Evolutionary conservation across 441 rosid genomes (phyloP).

Genomic region (Croton laevigatus): DNA sequence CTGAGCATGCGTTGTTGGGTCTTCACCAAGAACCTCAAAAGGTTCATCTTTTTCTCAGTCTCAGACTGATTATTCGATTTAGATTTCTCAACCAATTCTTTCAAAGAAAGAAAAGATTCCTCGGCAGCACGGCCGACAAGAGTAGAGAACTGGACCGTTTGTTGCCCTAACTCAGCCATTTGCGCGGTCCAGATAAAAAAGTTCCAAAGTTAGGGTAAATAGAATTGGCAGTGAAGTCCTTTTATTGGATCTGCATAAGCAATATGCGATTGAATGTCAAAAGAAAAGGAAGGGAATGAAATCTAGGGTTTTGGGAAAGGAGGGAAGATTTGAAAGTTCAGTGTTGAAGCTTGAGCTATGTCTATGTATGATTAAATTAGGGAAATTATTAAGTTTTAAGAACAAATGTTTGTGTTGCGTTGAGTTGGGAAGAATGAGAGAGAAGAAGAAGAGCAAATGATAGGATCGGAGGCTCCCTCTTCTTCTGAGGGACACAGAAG

Average conservation of each 20-base stretch:
- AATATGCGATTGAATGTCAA: neutral
- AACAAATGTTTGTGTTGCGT: no score
- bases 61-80: constrained; percentile 73
- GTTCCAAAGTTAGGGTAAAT: constrained; percentile 4
- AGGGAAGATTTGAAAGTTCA: neutral
- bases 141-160: constrained; percentile 78
- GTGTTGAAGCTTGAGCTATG: neutral
- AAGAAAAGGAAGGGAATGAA: neutral
- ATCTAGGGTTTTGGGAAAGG: constrained; percentile 12
- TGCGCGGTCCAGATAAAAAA: neutral
- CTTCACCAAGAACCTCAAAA: constrained; percentile 73
- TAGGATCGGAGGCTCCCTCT: neutral
- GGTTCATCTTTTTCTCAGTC: constrained; percentile 77
- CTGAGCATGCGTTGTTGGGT: constrained; percentile 97
- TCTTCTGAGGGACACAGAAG: neutral
- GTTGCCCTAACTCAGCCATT: constrained; percentile 90
- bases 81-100: constrained; percentile 79
- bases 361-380: neutral
- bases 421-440: neutral
- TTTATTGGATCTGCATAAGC: constrained; percentile 10
- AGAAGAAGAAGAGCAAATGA: neutral
- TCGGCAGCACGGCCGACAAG: constrained; percentile 79
- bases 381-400: neutral
- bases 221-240: neutral
- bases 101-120: constrained; percentile 73